phyloP scores from a whole-genome alignment of 2,329 filamentous ascomycete genomes.

The Westerdykella aurantiaca region DNA sequence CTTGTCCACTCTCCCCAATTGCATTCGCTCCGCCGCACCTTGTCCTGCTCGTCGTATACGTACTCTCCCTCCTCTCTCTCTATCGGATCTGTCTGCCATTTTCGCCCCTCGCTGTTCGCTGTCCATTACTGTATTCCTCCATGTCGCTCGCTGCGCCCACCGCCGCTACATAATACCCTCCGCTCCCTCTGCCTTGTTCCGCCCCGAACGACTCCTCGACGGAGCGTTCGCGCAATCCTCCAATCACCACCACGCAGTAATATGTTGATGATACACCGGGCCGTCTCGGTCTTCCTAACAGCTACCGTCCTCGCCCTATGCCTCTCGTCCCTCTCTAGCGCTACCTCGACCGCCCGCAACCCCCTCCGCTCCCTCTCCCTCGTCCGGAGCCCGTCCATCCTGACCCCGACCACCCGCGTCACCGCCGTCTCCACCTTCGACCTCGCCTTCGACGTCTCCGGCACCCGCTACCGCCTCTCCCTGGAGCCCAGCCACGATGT shows the following conservation, averaged over 20 bases:
- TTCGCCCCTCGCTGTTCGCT: neutral
- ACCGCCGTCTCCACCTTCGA: constrained; percentile 80
- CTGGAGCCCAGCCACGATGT: constrained; percentile 91
- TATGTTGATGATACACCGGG: constrained; percentile 24
- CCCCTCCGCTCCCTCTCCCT: constrained; percentile 69
- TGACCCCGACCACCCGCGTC: constrained; percentile 71
- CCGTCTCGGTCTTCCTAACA: constrained; percentile 14
- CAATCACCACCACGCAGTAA: constrained; percentile 4
- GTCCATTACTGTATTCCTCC: neutral
- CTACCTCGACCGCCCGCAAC: constrained; percentile 50
- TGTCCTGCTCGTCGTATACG: neutral
- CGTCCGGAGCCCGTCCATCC: constrained; percentile 69
- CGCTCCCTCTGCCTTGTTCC: constrained; percentile 1
- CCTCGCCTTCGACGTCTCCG: constrained; percentile 67
- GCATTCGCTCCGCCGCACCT: too few relatives aligned
- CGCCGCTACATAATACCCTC: constrained; percentile 5
- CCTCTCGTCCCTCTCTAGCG: constrained; percentile 14
- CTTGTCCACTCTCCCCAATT: too few relatives aligned
- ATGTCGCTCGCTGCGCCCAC: constrained; percentile 29
- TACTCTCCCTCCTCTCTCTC: too few relatives aligned
- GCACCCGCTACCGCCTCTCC: constrained; percentile 65
- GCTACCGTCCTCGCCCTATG: constrained; percentile 17
- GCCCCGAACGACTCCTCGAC: constrained; percentile 17
- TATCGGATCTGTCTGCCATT: too few relatives aligned
- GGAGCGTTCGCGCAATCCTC: constrained; percentile 14